Base-by-base conservation (phyloP, 129 eudicot species). In the Chrysanthemum makinoi region DNA sequence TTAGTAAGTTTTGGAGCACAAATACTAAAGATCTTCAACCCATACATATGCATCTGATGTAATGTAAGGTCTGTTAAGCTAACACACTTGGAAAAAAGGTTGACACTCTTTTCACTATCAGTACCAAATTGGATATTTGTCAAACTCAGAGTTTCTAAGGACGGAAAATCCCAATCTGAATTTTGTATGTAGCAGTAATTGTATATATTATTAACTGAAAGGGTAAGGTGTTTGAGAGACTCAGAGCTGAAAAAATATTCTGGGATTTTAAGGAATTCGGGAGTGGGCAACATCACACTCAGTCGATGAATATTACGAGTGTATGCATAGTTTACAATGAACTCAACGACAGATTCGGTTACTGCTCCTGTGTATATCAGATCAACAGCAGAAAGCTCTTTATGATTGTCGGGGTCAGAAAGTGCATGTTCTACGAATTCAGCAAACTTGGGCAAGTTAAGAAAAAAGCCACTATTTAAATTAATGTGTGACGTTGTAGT, bases 101-200 rank as follows among this genome's bases (percentile, higher is more conserved):
- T 56, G 62, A 56, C 11, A 28, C 13, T 18, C 62, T 56, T 6
- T 6, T 56, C 20, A 17, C 3, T 19, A 18, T 1, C 30, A 16
- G 0, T 12, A 55, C 10, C 24, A 10, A 56, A 56, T 8, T 5
- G 3, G 30, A 56, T n/a, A 4, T 56, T 56, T 1, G 24, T 56
- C 62, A 56, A 56, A 5, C 20, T 56, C 10, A 56, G 10, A 18
- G 28, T 56, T 19, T 56, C 62, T 19, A 56, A 56, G 3, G 62
- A 18, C 20, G 62, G 62, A 56, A 56, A 56, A 28, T 56, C 62
- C 62, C 62, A 56, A 56, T 4, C 62, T 56, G 62, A 56, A 17
- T 5, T 28, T 18, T 2, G 14, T 56, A 18, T 9, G 12, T 0
- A 4, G 62, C 17, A 56, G 10, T 2, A 54, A 3, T 9, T 1